Evolutionary conservation across 225 moss, liverwort and hornwort species (phyloP).

Genomic region (Takakia lepidozioides): DNA sequence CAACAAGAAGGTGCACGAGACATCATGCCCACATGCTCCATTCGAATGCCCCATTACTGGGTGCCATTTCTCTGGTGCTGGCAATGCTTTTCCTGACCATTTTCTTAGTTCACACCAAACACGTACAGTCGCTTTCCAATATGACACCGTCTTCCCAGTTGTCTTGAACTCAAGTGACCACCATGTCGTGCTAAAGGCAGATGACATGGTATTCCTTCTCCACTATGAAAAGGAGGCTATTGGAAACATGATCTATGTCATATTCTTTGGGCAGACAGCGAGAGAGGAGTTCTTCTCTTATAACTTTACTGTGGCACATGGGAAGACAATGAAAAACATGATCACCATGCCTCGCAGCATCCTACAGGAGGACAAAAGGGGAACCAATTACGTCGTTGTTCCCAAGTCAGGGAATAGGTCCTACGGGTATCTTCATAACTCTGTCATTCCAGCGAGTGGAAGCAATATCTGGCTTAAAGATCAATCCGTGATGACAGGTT

Average conservation of each 20-base stretch:
- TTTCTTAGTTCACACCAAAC: conserved; percentile 36
- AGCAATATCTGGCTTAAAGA: conserved; percentile 41
- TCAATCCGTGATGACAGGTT: too few species aligned
- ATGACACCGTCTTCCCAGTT: conserved; percentile 54
- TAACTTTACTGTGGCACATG: conserved; percentile 44
- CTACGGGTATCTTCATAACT: conserved; percentile 23
- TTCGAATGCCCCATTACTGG: conserved; percentile 22
- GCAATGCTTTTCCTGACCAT: conserved; percentile 36
- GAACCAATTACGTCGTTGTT: conserved; percentile 47
- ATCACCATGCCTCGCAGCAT: conserved; percentile 57
- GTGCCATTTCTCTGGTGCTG: conserved; percentile 20
- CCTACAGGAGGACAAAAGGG: conserved; percentile 45
- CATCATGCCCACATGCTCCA: conserved; percentile 29
- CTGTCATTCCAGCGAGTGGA: conserved; percentile 44
- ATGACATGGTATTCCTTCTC: conserved; percentile 60
- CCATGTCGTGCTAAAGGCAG: conserved; percentile 38
- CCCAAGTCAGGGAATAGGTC: conserved; percentile 20
- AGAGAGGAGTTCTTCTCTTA: conserved; percentile 53
- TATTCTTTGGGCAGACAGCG: conserved; percentile 38
- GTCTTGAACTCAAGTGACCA: conserved; percentile 28
- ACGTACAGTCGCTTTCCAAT: conserved; percentile 40
- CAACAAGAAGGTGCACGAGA: conserved; percentile 26
- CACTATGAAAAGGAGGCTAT: conserved; percentile 44
- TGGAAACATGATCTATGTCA: conserved; percentile 54
- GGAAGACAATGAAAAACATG: conserved; percentile 41